These are phyloP conservation scores for Phialemoniopsis sp. DNA, from an alignment of 2,329 filamentous ascomycete species.

Conservation along the genomic window DNA sequence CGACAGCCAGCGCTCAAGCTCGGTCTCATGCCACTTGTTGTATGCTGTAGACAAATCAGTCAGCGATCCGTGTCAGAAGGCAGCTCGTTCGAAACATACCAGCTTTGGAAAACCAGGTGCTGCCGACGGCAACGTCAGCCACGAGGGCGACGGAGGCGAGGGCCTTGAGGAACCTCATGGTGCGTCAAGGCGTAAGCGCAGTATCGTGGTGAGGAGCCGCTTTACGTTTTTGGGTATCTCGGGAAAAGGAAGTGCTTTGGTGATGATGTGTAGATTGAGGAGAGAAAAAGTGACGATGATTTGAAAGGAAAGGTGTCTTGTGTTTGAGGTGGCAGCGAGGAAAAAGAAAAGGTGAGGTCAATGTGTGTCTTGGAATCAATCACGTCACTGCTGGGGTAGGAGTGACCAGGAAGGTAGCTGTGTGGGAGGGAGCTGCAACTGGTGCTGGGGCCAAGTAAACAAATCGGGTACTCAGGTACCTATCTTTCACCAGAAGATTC, in stretches of 20 bases:
- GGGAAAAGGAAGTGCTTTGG: neutral
- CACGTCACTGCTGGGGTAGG: slow-evolving; percentile 7
- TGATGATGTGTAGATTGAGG: neutral
- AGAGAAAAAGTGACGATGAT: neutral
- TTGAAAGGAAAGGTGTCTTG: neutral
- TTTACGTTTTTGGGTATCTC: neutral
- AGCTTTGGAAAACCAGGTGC: slow-evolving; percentile 81
- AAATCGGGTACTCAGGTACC: neutral
- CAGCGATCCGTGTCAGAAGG: slow-evolving; percentile 8
- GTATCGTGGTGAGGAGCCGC: neutral
- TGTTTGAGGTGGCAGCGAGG: neutral
- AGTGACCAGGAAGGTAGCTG: neutral
- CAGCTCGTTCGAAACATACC: slow-evolving; percentile 69
- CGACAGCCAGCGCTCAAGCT: slow-evolving; percentile 93
- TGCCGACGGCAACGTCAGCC: slow-evolving; percentile 65
- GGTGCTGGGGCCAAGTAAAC: neutral
- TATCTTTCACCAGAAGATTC: too few relatives aligned
- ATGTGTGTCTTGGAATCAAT: slow-evolving; percentile 6
- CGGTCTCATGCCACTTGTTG: slow-evolving; percentile 98
- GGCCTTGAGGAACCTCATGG: slow-evolving; percentile 74
- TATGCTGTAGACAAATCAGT: slow-evolving; percentile 62
- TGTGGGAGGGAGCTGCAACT: neutral
- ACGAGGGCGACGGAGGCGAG: slow-evolving; percentile 69
- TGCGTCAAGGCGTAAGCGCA: neutral
- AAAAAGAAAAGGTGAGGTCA: neutral